Evolutionary conservation across 1,139 yeast species (phyloP), one percentile per base, ranked within the genome.

Genomic region (Candida gigantensis): DNA sequence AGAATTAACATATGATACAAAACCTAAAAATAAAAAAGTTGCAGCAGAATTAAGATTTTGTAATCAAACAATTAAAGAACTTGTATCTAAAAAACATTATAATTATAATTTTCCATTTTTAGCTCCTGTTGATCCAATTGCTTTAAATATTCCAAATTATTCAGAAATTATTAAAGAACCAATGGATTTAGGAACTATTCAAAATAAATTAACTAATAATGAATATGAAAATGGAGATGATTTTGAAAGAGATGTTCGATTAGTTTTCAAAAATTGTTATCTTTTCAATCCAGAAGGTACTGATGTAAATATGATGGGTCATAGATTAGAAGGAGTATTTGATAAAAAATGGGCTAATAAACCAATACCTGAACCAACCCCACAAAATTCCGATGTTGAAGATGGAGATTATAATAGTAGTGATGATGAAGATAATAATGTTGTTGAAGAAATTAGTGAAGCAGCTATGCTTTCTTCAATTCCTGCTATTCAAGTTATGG

Each of bases 271-370:
- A 43, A 92, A 92, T 64, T 92, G 98, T 65, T 92, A 87, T 61
- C 72, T 75, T 16, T 92, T 92, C 66, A 94, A 92, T 60, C 97
- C 98, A 1, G 96, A 87, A 52, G 96, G 96, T 6, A 82, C 96
- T 8, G 95, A 95, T 32, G 98, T 94, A 26, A 88, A 90, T 59
- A 77, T 79, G 75, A 86, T 92, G 96, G 98, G 98, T 17, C 95
- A 87, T 56, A 77, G 88, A 50, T 68, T 92, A 43, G 97, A 92
- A 59, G 81, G 81, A 18, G 76, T 86, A 6, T 92, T 92, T 57
- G 87, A 88, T 52, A 82, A 84, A 55, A 84, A 82, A 58, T 92
- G 97, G 97, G 75, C 79, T 11, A 90, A 87, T 48, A 78, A 84
- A 62, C 98, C 98, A n/a, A 67, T 77, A 17, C 81, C 89, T 11